Conservation (phyloP, 2,329 filamentous ascomycete genomes). For the Colletotrichum navitas region DNA sequence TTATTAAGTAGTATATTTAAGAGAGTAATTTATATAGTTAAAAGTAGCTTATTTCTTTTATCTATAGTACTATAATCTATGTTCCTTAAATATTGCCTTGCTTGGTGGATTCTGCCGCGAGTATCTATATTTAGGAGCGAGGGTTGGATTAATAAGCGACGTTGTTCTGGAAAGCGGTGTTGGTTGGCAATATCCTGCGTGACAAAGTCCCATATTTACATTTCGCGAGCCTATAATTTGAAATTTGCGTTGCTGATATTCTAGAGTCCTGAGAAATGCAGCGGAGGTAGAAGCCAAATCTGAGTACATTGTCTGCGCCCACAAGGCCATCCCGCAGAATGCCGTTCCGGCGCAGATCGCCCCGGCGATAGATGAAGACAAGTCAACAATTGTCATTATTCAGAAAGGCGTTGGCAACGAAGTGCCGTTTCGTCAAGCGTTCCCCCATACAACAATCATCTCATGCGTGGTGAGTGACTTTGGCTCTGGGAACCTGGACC, state of each 20-base stretch:
- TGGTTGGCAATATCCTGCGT: no score
- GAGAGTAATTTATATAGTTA: no score
- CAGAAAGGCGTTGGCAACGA: conserved; percentile 75
- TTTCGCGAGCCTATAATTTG: no score
- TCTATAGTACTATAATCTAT: no score
- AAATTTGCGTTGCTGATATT: conserved; percentile 1
- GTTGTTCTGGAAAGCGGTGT: no score
- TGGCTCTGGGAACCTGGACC: neutral
- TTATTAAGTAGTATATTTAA: no score
- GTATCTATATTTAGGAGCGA: no score
- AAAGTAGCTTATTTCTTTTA: no score
- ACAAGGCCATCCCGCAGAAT: conserved; percentile 63
- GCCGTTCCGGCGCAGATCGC: conserved; percentile 51
- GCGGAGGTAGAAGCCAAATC: conserved; percentile 60
- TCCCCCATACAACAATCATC: conserved; percentile 65
- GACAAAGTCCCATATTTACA: neutral
- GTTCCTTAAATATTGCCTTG: no score
- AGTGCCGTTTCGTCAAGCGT: conserved; percentile 62
- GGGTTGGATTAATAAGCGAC: no score
- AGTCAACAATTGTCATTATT: conserved; percentile 68
- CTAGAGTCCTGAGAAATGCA: conserved; percentile 59
- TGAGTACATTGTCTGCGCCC: conserved; percentile 69
- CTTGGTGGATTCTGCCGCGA: no score
- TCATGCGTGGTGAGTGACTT: conserved; percentile 64
- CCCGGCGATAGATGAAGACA: conserved; percentile 52